Base-by-base conservation (phyloP, 345 rosid genomes). In the Populus ilicifolia region DNA sequence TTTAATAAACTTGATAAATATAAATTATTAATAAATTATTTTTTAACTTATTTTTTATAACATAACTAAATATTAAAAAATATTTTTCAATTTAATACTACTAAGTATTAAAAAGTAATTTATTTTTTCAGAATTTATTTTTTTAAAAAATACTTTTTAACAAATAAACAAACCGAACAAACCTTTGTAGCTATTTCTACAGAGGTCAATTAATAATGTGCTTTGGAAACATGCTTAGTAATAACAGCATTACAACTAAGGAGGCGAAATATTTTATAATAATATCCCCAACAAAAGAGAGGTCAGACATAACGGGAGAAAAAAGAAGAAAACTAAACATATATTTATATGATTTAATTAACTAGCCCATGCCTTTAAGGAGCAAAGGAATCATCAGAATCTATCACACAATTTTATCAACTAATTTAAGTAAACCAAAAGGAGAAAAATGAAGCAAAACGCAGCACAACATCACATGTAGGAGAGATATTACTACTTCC, bases 381-480 rank as follows among this genome's bases (percentile, higher is more conserved):
- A 77, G 80, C 85, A 80, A 85, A 74, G 88, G 84, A 79, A 87
- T 83, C 84, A 83, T 85, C 80, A 81, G 83, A 82, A 83, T 84
- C 81, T 77, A 89, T 81, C 91, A 88, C 87, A 84, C 88, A 78
- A 82, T 61, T 82, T 82, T 75, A 88, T 72, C 78, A 70, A 84
- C 89, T 87, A 86, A 77, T 85, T 82, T 23, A 63, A 39, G 46
- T 23, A 79, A 67, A 25, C 73, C 67, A 74, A 75, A 68, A 35
- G 46, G 50, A 56, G 76, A 75, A 79, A 52, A 64, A 17, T 77
- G 44, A 13, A 71, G 70, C 50, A 72, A 84, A 81, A 82, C 83
- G 85, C 80, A 87, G 75, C 92, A 89, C 90, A 88, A 41, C 87
- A 87, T 81, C 88, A 87, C 90, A 88, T 86, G 85, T 72, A 73